Evolutionary conservation across 139 green algal genomes (phyloP).

Genomic region (Chlorella sp.): DNA sequence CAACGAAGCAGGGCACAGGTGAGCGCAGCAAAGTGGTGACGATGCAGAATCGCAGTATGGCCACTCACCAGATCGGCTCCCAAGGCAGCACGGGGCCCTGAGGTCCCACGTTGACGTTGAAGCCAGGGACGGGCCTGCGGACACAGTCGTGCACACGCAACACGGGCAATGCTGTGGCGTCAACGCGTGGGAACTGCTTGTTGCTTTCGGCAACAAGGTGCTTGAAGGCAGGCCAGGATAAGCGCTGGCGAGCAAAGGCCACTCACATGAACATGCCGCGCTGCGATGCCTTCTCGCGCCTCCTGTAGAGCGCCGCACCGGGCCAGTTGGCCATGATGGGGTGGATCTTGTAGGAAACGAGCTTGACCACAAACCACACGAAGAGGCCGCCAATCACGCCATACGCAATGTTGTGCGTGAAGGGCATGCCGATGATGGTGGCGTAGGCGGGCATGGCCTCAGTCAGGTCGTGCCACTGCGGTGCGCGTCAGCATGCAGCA

Average conservation of each 20-base stretch:
- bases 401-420: constrained; percentile 29
- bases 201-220: too few species aligned
- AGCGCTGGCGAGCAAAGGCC: too few species aligned
- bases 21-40: neutral
- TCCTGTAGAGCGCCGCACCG: constrained; percentile 4
- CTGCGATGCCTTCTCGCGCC: neutral
- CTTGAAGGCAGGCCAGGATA: too few species aligned
- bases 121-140: neutral
- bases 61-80: constrained; percentile 4
- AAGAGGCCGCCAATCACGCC: constrained; percentile 16
- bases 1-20: neutral
- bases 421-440: constrained; percentile 20
- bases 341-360: constrained; percentile 25
- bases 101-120: neutral
- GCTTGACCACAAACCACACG: constrained; percentile 23
- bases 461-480: constrained; percentile 16
- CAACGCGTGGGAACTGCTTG: too few species aligned
- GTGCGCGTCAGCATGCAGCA: neutral
- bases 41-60: neutral
- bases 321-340: constrained; percentile 22
- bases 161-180: too few species aligned
- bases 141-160: too few species aligned
- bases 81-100: neutral
- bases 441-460: constrained; percentile 32
- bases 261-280: constrained; percentile 4